Conservation (phyloP, 106 monocot species). For the Amphibolis antarctica region DNA sequence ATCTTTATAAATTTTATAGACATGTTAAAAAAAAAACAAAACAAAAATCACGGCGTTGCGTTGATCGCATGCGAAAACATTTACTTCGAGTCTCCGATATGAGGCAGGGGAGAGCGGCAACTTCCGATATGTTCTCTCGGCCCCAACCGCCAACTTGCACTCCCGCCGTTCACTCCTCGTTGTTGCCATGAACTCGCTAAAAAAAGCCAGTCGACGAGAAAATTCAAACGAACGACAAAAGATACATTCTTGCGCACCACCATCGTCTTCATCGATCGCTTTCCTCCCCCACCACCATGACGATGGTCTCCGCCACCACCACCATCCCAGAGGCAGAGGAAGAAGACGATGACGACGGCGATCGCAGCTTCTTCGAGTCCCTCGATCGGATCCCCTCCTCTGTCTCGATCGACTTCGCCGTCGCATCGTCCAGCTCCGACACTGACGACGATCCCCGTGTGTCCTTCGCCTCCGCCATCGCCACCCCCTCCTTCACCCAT, state of each 20-base stretch:
- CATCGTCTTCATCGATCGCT: background rate
- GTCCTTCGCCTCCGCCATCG: slow-evolving; percentile 85
- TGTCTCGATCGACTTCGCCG: slow-evolving; percentile 36
- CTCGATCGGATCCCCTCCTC: slow-evolving; percentile 61
- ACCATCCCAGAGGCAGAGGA: background rate
- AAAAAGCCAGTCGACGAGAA: background rate
- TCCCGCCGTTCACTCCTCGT: slow-evolving; percentile 7
- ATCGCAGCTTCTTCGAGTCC: slow-evolving; percentile 53
- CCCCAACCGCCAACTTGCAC: slow-evolving; percentile 6
- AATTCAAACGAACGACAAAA: background rate
- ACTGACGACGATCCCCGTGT: slow-evolving; percentile 44
- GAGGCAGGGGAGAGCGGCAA: no score
- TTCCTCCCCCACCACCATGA: background rate
- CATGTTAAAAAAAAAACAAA: no score
- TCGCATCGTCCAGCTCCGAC: slow-evolving; percentile 37
- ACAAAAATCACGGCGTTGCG: no score
- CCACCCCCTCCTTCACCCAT: slow-evolving; percentile 16
- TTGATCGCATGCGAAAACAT: no score
- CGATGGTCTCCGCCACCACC: no score
- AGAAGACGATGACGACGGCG: slow-evolving; percentile 16
- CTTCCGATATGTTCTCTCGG: background rate
- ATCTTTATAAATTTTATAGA: no score
- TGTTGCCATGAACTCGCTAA: slow-evolving; percentile 6
- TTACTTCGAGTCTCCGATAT: no score
- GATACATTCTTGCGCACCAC: background rate